A percentile compares a stretch with the other conserved stretches of the same genome.
phyloP scores from a whole-genome alignment of 352 stramenopile genomes.

The Globisporangium polare region DNA sequence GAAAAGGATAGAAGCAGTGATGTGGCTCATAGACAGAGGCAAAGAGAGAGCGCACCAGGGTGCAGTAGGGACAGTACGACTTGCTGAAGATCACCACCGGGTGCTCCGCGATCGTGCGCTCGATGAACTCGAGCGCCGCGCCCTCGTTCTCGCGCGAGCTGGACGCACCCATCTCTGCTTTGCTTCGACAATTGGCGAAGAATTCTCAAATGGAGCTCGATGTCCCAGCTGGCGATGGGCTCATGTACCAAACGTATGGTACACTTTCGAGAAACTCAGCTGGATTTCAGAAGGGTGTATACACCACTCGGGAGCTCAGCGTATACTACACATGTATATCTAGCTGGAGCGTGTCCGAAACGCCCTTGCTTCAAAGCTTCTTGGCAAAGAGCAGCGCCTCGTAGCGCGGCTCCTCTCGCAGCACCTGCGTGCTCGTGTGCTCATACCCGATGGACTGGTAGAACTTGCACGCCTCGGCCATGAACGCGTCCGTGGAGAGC shows the following conservation, averaged over 20 bases:
- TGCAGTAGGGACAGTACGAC: conserved; percentile 93
- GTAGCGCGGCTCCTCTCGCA: conserved; percentile 14
- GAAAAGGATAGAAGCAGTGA: background rate
- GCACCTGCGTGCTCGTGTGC: conserved; percentile 1
- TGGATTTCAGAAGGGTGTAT: too few species aligned
- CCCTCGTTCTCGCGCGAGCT: conserved; percentile 44
- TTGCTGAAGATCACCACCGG: conserved; percentile 89
- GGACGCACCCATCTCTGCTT: conserved; percentile 30
- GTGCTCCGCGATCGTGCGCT: conserved; percentile 42
- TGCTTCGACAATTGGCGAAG: too few species aligned
- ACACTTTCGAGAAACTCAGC: too few species aligned
- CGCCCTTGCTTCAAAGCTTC: background rate
- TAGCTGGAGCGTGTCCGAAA: background rate
- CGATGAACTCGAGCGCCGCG: conserved; percentile 53
- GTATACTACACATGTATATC: background rate
- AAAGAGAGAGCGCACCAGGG: conserved; percentile 29
- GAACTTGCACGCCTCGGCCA: conserved; percentile 10
- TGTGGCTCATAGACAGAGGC: background rate
- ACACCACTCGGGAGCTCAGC: too few species aligned
- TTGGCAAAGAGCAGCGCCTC: conserved; percentile 8
- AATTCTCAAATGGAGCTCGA: too few species aligned
- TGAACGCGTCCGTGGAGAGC: conserved; percentile 6
- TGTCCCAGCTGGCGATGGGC: too few species aligned
- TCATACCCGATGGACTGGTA: conserved; percentile 8
- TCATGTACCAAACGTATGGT: too few species aligned